Conservation (phyloP, 306 rosid species). For the Fragaria vesca region DNA sequence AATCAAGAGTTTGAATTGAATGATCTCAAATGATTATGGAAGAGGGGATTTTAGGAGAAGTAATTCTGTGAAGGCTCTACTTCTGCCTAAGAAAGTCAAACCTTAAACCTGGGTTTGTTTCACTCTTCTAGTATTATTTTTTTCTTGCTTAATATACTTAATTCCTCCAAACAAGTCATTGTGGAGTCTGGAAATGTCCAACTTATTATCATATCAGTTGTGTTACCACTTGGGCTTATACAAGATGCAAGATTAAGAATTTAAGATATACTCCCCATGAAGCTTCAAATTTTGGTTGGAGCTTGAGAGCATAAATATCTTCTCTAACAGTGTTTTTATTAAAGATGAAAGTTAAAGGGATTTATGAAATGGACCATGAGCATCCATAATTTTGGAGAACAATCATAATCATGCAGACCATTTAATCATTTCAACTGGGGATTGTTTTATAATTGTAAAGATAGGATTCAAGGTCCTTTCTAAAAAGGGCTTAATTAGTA, state of each 20-base stretch:
- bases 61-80: neutral
- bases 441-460: constrained; percentile 28
- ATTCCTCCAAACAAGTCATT: constrained; percentile 1
- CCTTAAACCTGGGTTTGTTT: neutral
- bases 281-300: neutral
- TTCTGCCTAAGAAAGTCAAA: neutral
- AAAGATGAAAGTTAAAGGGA: neutral
- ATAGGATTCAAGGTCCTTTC: constrained; percentile 14
- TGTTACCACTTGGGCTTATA: neutral
- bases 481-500: constrained; percentile 21
- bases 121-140: neutral
- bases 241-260: neutral
- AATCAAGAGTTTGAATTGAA: neutral
- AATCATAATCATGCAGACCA: constrained; percentile 43
- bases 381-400: constrained; percentile 24
- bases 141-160: neutral
- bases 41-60: neutral
- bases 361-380: constrained; percentile 19
- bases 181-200: neutral
- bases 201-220: neutral
- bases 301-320: neutral
- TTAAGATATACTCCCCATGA: neutral
- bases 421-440: constrained; percentile 73
- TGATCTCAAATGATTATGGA: neutral
- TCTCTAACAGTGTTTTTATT: too few species aligned